These are phyloP conservation scores for Pyrenophora seminiperda DNA, from an alignment of 2,329 filamentous ascomycete genomes.

Conservation along the genomic window DNA sequence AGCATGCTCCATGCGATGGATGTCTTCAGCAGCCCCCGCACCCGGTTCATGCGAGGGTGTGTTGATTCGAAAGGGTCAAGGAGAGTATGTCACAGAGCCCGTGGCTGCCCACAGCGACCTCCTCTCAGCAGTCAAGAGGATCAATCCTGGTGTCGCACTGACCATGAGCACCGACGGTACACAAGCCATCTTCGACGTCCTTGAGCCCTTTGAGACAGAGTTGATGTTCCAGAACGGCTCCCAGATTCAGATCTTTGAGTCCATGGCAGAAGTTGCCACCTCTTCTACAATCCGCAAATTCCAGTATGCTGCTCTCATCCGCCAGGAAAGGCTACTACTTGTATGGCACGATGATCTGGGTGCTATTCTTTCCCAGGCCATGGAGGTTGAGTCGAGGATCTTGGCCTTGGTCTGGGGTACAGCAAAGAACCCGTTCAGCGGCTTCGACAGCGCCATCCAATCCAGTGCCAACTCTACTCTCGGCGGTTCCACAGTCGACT, in stretches of 20 bases:
- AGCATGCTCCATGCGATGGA: constrained; percentile 31
- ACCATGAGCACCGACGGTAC: constrained; percentile 58
- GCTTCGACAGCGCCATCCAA: constrained; percentile 43
- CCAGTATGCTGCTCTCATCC: constrained; percentile 79
- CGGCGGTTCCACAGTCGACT: constrained; percentile 31
- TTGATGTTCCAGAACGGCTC: constrained; percentile 49
- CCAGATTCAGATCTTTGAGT: constrained; percentile 56
- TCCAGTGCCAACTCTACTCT: constrained; percentile 32
- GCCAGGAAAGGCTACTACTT: constrained; percentile 70
- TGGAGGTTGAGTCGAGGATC: constrained; percentile 73
- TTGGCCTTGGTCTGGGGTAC: constrained; percentile 70
- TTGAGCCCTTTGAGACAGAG: constrained; percentile 52
- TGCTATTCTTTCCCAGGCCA: constrained; percentile 70
- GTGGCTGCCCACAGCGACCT: constrained; percentile 47
- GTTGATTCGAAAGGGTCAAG: constrained; percentile 69
- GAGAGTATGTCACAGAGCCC: constrained; percentile 67
- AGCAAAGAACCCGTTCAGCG: constrained; percentile 52
- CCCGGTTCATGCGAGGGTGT: constrained; percentile 61
- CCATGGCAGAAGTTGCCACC: constrained; percentile 49
- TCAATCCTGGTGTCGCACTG: constrained; percentile 56
- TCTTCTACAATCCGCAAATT: constrained; percentile 70
- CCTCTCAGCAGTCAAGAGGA: constrained; percentile 51
- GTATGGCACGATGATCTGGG: constrained; percentile 82
- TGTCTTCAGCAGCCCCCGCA: constrained; percentile 18
- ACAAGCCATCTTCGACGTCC: constrained; percentile 51